A percentile compares a stretch with the other conserved stretches of the same genome.
phyloP scores from a whole-genome alignment of 805 yeast genomes.

The Suhomyces kilbournensis region DNA sequence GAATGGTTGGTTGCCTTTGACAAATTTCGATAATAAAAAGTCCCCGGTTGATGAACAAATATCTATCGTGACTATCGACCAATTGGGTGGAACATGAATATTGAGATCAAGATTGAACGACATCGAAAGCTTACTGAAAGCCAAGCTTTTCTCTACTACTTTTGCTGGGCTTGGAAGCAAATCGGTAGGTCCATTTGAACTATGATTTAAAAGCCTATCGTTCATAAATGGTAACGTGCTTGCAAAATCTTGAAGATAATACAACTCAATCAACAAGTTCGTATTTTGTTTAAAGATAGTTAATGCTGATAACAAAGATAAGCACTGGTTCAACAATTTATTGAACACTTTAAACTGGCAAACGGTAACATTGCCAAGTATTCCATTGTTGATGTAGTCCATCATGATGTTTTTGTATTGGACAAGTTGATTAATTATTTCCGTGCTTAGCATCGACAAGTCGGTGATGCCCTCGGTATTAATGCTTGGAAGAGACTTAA shows the following conservation, averaged over 20 bases:
- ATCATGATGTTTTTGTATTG: constrained; percentile 14
- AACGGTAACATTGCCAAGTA: constrained; percentile 4
- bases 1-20: constrained; percentile 35
- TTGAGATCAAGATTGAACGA: constrained; percentile 10
- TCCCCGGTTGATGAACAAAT: constrained; percentile 56
- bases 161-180: constrained; percentile 6
- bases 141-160: not conserved
- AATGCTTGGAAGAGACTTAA: constrained; percentile 9
- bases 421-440: constrained; percentile 14
- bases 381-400: not conserved
- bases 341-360: constrained; percentile 15
- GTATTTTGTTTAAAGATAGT: constrained; percentile 15
- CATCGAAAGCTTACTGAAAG: constrained; percentile 1
- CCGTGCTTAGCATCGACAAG: constrained; percentile 2
- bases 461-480: constrained; percentile 6
- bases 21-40: constrained; percentile 49
- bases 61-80: constrained; percentile 64
- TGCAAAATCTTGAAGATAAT: constrained; percentile 20
- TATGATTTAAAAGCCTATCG: constrained; percentile 15
- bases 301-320: constrained; percentile 19
- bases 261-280: constrained; percentile 14
- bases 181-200: constrained; percentile 9
- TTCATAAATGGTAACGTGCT: constrained; percentile 19
- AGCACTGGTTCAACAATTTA: constrained; percentile 15
- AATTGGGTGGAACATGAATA: constrained; percentile 39